phyloP scores from a whole-genome alignment of 2,329 filamentous ascomycete genomes.

The Dothistroma pini region DNA sequence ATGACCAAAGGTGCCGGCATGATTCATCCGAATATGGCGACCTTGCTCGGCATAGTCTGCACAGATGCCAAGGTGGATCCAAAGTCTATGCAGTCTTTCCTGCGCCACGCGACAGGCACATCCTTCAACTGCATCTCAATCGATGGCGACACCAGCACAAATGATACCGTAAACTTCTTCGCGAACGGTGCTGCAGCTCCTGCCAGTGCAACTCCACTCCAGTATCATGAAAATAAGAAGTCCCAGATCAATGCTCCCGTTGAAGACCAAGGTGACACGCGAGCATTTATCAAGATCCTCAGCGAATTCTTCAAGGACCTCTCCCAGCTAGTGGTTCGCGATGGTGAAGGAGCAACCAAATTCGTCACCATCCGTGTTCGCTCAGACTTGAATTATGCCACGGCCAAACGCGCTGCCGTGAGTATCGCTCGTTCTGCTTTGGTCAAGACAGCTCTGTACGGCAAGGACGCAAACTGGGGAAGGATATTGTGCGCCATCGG shows the following conservation, averaged over 20 bases:
- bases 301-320: constrained; percentile 77
- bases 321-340: constrained; percentile 88
- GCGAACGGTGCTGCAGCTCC: constrained; percentile 78
- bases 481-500: constrained; percentile 93
- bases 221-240: background rate
- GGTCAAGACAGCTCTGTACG: constrained; percentile 96
- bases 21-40: constrained; percentile 99
- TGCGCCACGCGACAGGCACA: constrained; percentile 70
- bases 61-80: constrained; percentile 82
- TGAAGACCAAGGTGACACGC: constrained; percentile 2
- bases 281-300: constrained; percentile 65
- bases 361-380: constrained; percentile 86
- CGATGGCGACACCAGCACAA: constrained; percentile 95
- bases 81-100: constrained; percentile 61
- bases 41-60: constrained; percentile 83
- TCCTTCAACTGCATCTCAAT: constrained; percentile 98
- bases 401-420: constrained; percentile 75
- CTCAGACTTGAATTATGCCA: constrained; percentile 13
- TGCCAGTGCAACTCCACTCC: constrained; percentile 8
- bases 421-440: constrained; percentile 88
- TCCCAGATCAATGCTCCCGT: background rate
- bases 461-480: constrained; percentile 97
- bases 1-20: constrained; percentile 99
- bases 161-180: constrained; percentile 92
- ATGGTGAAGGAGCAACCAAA: constrained; percentile 96